Evolutionary conservation across 176 grass and related monocot species (phyloP).

Genomic region (Secale cereale): DNA sequence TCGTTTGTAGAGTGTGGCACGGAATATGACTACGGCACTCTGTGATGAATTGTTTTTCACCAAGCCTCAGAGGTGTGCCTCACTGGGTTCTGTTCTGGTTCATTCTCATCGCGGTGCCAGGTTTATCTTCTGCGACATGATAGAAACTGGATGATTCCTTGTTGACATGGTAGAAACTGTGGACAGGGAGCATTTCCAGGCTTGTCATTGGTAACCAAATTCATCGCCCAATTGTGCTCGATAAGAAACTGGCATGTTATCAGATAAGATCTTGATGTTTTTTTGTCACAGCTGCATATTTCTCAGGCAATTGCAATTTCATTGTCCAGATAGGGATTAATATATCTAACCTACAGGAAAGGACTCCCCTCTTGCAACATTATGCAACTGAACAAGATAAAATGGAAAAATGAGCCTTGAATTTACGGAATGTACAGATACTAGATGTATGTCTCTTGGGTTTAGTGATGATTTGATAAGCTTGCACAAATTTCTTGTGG

Average conservation of each 20-base stretch:
- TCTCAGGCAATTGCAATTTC: not conserved
- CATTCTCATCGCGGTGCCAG: too few species aligned
- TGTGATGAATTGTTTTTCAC: constrained; percentile 13
- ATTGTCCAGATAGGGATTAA: not conserved
- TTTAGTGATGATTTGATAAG: not conserved
- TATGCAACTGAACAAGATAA: not conserved
- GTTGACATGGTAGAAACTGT: not conserved
- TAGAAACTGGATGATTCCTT: not conserved
- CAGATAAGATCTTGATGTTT: not conserved
- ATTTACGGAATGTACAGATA: not conserved
- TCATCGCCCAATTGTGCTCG: not conserved
- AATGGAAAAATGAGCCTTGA: constrained; percentile 1
- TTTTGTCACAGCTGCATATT: not conserved
- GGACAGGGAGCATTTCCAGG: not conserved
- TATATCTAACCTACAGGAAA: not conserved
- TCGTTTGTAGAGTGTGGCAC: not conserved
- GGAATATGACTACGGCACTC: not conserved
- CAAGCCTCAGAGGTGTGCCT: not conserved
- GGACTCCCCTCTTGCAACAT: not conserved
- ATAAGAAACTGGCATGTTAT: not conserved
- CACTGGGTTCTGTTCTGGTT: not conserved
- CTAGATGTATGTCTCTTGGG: not conserved
- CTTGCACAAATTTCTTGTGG: not conserved
- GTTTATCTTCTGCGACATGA: too few species aligned
- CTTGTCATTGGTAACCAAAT: not conserved